Evolutionary conservation across 2,329 filamentous ascomycete species (phyloP).

Genomic region (Colletotrichum filicis): DNA sequence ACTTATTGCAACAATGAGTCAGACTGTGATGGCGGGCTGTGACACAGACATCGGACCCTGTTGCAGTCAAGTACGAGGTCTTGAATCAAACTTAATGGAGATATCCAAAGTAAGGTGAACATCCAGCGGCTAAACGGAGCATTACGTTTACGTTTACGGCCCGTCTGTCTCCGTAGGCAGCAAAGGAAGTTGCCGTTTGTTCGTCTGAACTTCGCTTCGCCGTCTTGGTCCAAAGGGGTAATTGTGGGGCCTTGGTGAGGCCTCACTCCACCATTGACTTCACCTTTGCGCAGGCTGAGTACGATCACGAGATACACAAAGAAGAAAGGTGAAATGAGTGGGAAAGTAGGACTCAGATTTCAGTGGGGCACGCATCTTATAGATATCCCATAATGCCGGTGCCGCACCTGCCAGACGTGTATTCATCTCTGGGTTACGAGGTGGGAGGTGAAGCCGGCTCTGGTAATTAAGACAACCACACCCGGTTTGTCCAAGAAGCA

Average conservation of each 20-base stretch:
- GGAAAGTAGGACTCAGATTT: rapidly evolving
- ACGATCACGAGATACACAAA: no score
- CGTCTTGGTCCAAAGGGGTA: not conserved
- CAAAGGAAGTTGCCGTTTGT: not conserved
- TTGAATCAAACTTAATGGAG: not conserved
- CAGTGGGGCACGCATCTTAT: no score
- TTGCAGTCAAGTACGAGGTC: not conserved
- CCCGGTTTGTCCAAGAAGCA: not conserved
- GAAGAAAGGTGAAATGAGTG: no score
- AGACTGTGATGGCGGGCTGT: not conserved
- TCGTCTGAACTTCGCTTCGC: not conserved
- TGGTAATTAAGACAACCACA: not conserved
- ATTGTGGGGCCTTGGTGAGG: not conserved
- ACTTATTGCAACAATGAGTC: not conserved
- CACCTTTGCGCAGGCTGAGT: not conserved
- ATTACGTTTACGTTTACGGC: not conserved
- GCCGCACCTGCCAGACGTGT: not conserved
- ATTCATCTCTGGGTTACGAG: not conserved
- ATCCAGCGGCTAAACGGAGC: not conserved
- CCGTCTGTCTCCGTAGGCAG: not conserved
- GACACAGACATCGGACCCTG: not conserved
- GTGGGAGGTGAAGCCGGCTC: not conserved
- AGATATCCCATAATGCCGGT: not conserved
- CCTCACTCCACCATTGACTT: not conserved
- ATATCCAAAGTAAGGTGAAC: not conserved